Conservation (phyloP, 75 land plant genomes). For the Sequoiadendron giganteum region DNA sequence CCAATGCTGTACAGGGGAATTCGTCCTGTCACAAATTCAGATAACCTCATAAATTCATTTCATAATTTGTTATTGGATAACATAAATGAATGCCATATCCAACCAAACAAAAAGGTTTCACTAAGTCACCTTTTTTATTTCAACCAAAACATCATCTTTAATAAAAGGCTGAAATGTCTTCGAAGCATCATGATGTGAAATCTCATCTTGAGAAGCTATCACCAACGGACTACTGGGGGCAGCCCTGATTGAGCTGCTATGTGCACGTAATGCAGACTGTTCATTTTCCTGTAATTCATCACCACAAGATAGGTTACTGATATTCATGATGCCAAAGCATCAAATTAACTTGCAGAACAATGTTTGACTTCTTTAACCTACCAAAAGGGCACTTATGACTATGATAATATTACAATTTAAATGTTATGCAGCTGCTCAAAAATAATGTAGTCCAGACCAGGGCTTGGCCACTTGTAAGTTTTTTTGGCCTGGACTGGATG, state of each 20-base stretch:
- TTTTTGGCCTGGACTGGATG: too few relatives aligned
- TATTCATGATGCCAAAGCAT: background rate
- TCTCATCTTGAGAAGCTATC: conserved; percentile 20
- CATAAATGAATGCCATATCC: background rate
- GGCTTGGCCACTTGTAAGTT: too few relatives aligned
- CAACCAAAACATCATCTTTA: conserved; percentile 82
- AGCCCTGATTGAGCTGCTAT: conserved; percentile 63
- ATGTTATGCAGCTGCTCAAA: too few relatives aligned
- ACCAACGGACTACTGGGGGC: conserved; percentile 24
- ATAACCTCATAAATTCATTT: conserved; percentile 1
- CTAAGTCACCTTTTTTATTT: conserved; percentile 55
- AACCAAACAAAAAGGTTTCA: background rate
- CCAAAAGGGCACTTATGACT: too few relatives aligned
- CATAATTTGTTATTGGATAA: background rate
- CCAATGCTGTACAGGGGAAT: conserved; percentile 84
- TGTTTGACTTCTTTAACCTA: too few relatives aligned
- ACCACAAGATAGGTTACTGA: background rate
- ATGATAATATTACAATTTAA: too few relatives aligned
- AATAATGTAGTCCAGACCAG: too few relatives aligned
- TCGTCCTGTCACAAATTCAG: conserved; percentile 48
- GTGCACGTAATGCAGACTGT: conserved; percentile 80
- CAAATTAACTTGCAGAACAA: background rate
- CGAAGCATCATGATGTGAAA: conserved; percentile 14
- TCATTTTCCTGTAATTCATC: conserved; percentile 21
- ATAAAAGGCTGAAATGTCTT: conserved; percentile 64